A percentile compares a stretch with the other conserved stretches of the same genome.
Conservation (phyloP, 2,329 filamentous ascomycete genomes). For the Rhynchosporium graminicola region DNA sequence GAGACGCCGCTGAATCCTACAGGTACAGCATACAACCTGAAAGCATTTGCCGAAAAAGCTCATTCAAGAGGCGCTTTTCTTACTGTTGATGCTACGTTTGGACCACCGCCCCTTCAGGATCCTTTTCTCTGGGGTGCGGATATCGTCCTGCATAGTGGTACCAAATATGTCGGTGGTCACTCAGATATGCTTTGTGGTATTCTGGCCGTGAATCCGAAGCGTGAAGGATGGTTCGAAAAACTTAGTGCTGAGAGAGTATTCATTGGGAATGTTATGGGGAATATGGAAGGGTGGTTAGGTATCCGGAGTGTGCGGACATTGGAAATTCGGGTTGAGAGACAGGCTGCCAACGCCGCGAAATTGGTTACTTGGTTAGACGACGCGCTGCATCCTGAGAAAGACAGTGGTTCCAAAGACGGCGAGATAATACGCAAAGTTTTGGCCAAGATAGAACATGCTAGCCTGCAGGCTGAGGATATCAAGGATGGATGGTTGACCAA, state of each 20-base stretch:
- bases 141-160: conserved; percentile 87
- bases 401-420: conserved; percentile 36
- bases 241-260: conserved; percentile 71
- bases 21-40: conserved; percentile 76
- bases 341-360: conserved; percentile 68
- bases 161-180: conserved; percentile 96
- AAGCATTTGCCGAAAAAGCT: conserved; percentile 70
- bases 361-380: conserved; percentile 71
- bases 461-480: conserved; percentile 66
- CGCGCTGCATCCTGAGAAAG: conserved; percentile 34
- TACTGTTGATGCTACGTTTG: conserved; percentile 90
- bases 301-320: conserved; percentile 83
- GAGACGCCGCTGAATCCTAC: conserved; percentile 94
- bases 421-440: conserved; percentile 56
- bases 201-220: conserved; percentile 61
- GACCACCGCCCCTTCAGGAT: conserved; percentile 83
- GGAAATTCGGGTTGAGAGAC: conserved; percentile 76
- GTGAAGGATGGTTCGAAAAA: conserved; percentile 57
- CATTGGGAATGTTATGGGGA: conserved; percentile 84
- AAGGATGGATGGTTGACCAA: conserved; percentile 70
- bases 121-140: conserved; percentile 83
- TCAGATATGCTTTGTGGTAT: conserved; percentile 91
- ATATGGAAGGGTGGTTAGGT: conserved; percentile 88
- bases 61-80: conserved; percentile 72
- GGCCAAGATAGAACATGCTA: conserved; percentile 70